Base-by-base conservation (phyloP, 1,284 basidiomycete species). In the Malassezia arunalokei region DNA sequence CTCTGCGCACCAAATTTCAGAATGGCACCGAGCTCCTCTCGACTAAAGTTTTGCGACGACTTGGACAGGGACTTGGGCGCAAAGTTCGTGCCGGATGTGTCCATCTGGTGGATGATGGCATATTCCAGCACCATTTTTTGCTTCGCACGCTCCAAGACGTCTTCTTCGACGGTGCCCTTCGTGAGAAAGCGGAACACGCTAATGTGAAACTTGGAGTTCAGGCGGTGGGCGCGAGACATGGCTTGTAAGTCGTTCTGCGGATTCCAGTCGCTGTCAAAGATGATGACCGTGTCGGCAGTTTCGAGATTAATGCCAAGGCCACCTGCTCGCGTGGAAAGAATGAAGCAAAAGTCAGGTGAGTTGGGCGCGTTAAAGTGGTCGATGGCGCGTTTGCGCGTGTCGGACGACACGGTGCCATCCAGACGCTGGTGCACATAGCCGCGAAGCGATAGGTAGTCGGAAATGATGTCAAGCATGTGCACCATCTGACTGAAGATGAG, bases 111-210 rank as follows among this genome's bases (percentile, higher is more conserved):
- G 78, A 99, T 96, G 77, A 99, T 96, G 47, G 92, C 94, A 78
- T 98, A 96, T 75, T 99, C 94, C 62, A 99, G 78, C 50, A 98
- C 89, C 92, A 98, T 98, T 79, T 98, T 98, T 77, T 91, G 86
- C 80, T 94, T 92, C 15, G 94, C 94, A 40, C 91, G 82, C 76
- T 99, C 92, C 38, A 99, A 80, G 24, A 98, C 87, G 68, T 98
- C 92, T 76, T 98, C 94, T 75, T 98, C 94, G 79, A 98, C 91
- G 12, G 92, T 98, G 71, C 95, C 92, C 77, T 98, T 96, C 70
- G 89, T 92, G 68, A 99, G 88, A 71, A 98, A 76, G 39, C 92
- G 85, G 76, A 95, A 98, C 45, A 99, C 94, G 73, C 84, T 95
- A 68, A 98, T 94, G 75, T 98, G 92, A 48, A 86, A 86, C 76